phyloP scores from a whole-genome alignment of 768 basidiomycete species.

The Lactarius akahatsu region DNA sequence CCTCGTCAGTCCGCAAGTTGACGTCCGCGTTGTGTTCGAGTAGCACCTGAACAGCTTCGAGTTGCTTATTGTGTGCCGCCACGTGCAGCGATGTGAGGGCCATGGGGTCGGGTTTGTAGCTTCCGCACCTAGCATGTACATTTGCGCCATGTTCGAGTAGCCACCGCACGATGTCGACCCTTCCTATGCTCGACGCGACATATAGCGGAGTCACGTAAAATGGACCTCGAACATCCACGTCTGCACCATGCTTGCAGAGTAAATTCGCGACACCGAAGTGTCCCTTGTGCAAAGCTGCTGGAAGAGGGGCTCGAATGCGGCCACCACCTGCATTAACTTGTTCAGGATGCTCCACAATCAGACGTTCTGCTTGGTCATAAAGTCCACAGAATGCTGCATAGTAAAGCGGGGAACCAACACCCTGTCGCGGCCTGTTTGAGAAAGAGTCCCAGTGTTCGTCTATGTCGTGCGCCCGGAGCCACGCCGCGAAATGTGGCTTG shows the following conservation, averaged over 20 bases:
- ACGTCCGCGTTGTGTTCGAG: no score
- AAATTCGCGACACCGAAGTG: background rate
- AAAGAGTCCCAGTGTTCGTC: background rate
- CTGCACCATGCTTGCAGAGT: background rate
- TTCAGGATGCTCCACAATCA: background rate
- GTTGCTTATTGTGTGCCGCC: no score
- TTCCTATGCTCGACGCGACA: accelerated
- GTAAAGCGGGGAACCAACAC: background rate
- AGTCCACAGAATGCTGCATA: background rate
- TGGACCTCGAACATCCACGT: background rate
- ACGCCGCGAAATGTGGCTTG: background rate
- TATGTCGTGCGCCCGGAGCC: background rate
- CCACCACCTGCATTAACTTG: background rate
- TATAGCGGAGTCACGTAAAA: background rate
- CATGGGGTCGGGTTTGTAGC: no score
- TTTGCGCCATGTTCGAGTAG: no score
- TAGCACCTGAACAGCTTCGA: no score
- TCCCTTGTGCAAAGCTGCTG: background rate
- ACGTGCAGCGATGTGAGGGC: no score
- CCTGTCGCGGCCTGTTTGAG: accelerated
- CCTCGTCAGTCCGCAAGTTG: no score
- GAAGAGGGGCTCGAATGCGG: background rate
- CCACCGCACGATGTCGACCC: no score
- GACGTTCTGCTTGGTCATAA: background rate
- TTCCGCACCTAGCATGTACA: no score